Conservation (phyloP, 371 early-diverging fungal genomes). For the Phascolomyces articulosus region DNA sequence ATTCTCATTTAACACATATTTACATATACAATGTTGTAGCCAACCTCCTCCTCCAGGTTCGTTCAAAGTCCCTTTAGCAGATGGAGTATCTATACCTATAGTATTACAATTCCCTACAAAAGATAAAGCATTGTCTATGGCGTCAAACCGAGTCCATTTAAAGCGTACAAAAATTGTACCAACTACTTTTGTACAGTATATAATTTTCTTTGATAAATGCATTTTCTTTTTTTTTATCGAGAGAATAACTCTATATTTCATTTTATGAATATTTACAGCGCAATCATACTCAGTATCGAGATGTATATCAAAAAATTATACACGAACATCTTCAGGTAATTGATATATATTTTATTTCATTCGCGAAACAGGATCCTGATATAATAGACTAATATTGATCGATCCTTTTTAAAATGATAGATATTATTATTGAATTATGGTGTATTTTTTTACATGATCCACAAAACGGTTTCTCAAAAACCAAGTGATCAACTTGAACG, state of each 20-base stretch:
- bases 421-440: conserved; percentile 39
- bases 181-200: conserved; percentile 24
- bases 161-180: conserved; percentile 18
- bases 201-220: not conserved
- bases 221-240: too few species aligned
- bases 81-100: conserved; percentile 21
- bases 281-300: conserved; percentile 45
- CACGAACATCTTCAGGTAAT: conserved; percentile 60
- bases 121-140: conserved; percentile 11
- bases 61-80: conserved; percentile 9
- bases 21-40: not conserved
- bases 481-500: conserved; percentile 33
- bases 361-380: too few species aligned
- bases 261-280: conserved; percentile 18
- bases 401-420: conserved; percentile 12
- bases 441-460: conserved; percentile 29
- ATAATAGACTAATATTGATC: too few species aligned
- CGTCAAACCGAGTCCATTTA: conserved; percentile 13
- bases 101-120: conserved; percentile 19
- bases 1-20: too few species aligned
- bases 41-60: conserved; percentile 1
- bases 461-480: conserved; percentile 25
- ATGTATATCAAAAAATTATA: conserved; percentile 49
- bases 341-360: too few species aligned
- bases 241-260: not conserved